These are phyloP conservation scores for Solanum paucissectum DNA, from an alignment of 257 asterid species.

Conservation along the genomic window DNA sequence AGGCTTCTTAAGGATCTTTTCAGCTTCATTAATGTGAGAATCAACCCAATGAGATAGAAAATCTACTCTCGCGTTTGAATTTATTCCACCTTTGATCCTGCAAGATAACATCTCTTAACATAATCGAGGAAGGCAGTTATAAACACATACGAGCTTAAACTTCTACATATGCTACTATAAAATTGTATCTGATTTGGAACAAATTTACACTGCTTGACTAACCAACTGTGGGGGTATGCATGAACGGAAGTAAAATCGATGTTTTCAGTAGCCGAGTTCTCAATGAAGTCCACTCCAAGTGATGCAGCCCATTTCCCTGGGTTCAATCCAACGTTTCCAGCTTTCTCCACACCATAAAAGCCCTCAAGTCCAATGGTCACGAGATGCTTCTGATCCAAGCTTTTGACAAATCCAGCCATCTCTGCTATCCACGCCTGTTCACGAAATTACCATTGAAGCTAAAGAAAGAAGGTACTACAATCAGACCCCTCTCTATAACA, in stretches of 20 bases:
- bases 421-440: slow-evolving; percentile 42
- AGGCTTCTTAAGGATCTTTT: slow-evolving; percentile 18
- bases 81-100: neutral
- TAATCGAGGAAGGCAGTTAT: neutral
- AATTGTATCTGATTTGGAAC: neutral
- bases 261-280: slow-evolving; percentile 33
- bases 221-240: slow-evolving; percentile 61
- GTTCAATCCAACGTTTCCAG: slow-evolving; percentile 22
- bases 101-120: neutral
- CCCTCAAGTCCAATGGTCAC: slow-evolving; percentile 53
- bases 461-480: neutral
- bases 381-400: slow-evolving; percentile 38
- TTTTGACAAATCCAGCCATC: slow-evolving; percentile 46
- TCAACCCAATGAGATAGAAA: slow-evolving; percentile 21
- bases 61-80: slow-evolving; percentile 4
- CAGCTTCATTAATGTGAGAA: slow-evolving; percentile 24
- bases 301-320: slow-evolving; percentile 56
- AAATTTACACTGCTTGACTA: neutral
- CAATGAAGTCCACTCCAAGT: slow-evolving; percentile 48
- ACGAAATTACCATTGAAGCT: neutral
- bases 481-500: neutral
- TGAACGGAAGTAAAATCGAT: slow-evolving; percentile 58
- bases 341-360: slow-evolving; percentile 25
- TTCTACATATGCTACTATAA: neutral
- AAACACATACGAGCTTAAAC: neutral